phyloP scores from a whole-genome alignment of 192 early-diverging fungal genomes.

The Podila verticillata region DNA sequence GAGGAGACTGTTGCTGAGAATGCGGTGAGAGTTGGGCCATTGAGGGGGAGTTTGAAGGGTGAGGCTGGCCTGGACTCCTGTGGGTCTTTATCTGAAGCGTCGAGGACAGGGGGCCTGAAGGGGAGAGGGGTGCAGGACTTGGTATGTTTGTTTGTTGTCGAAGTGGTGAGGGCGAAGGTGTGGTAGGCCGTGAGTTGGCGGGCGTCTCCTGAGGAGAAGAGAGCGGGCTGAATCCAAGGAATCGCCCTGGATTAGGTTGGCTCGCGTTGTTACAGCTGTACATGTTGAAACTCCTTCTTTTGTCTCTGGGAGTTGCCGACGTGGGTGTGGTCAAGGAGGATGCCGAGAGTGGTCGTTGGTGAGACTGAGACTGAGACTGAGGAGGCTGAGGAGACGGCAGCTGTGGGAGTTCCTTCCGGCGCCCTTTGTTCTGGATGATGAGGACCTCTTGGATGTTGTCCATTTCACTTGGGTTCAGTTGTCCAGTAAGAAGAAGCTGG shows the following conservation, averaged over 20 bases:
- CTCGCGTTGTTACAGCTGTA: constrained; percentile 33
- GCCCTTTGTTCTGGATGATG: constrained; percentile 43
- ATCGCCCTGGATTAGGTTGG: constrained; percentile 27
- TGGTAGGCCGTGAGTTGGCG: constrained; percentile 33
- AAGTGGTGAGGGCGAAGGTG: constrained; percentile 25
- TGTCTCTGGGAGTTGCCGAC: not conserved
- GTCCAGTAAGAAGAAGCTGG: constrained; percentile 31
- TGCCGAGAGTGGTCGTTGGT: constrained; percentile 18
- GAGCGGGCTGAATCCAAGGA: constrained; percentile 16
- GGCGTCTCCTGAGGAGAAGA: constrained; percentile 35
- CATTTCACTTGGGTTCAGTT: constrained; percentile 22
- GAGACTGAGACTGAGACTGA: not conserved
- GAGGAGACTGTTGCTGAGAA: constrained; percentile 4
- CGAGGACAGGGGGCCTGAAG: not conserved
- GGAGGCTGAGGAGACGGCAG: constrained; percentile 11
- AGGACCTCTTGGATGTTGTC: constrained; percentile 42
- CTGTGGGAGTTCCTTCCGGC: constrained; percentile 34
- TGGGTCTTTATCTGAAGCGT: constrained; percentile 13
- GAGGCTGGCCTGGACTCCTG: not conserved
- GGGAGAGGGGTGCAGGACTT: not conserved
- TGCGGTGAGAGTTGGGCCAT: not conserved
- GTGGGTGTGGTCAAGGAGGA: constrained; percentile 2
- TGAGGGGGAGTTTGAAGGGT: constrained; percentile 1
- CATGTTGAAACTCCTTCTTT: constrained; percentile 30
- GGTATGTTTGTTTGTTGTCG: constrained; percentile 14